A percentile compares a stretch with the other conserved stretches of the same genome.
Evolutionary conservation across 2,329 filamentous ascomycete genomes (phyloP).

Genomic region (Aspergillus texensis): DNA sequence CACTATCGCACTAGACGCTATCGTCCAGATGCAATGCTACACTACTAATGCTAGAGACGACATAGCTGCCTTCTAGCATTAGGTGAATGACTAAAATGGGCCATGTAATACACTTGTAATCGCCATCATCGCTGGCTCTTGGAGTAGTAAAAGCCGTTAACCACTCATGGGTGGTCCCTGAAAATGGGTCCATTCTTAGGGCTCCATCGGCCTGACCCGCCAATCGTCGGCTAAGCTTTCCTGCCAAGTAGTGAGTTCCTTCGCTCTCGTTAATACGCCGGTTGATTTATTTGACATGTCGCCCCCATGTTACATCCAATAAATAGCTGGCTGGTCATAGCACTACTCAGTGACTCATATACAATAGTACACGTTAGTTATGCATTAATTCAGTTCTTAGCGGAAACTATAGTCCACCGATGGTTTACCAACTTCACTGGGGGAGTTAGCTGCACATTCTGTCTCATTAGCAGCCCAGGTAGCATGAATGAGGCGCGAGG

Average conservation of each 20-base stretch:
- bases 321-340: background rate
- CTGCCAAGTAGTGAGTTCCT: background rate
- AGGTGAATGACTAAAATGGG: background rate
- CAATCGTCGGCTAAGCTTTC: background rate
- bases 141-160: background rate
- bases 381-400: background rate
- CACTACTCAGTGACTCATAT: background rate
- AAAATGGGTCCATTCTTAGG: background rate
- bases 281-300: background rate
- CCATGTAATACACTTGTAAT: background rate
- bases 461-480: background rate
- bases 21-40: background rate
- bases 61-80: background rate
- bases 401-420: background rate
- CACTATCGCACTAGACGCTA: background rate
- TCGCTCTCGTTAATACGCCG: background rate
- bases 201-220: background rate
- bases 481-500: background rate
- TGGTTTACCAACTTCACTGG: background rate
- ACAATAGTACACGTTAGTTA: background rate
- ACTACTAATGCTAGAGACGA: background rate
- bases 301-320: background rate
- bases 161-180: background rate
- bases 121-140: background rate
- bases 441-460: background rate